These are phyloP conservation scores for Boletus smithii DNA, from an alignment of 1,284 basidiomycete genomes.

Conservation along the genomic window DNA sequence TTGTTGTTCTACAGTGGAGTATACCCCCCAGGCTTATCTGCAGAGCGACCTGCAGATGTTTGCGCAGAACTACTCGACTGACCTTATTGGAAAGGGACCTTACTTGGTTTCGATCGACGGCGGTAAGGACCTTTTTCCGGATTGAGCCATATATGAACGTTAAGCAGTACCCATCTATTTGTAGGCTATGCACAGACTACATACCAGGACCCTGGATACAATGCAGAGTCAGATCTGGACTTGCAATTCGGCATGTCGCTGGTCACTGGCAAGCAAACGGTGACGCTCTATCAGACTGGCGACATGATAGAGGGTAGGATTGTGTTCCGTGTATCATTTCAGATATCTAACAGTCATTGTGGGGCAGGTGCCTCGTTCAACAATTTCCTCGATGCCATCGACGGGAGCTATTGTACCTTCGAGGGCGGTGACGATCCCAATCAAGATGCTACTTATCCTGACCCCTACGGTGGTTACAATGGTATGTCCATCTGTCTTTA, in stretches of 20 bases:
- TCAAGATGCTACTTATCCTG: constrained; percentile 51
- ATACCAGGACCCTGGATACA: constrained; percentile 37
- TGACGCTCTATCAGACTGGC: constrained; percentile 48
- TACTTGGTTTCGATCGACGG: constrained; percentile 21
- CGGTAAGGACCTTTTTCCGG: constrained; percentile 3
- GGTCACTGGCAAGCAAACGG: constrained; percentile 37
- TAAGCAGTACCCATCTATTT: no score
- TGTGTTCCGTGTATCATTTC: no score
- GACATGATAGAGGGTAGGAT: constrained; percentile 38
- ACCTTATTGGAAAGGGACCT: constrained; percentile 12
- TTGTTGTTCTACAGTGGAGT: constrained; percentile 38
- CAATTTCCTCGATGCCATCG: constrained; percentile 46
- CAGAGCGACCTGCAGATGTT: constrained; percentile 43
- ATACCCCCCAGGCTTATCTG: constrained; percentile 35
- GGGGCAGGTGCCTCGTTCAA: constrained; percentile 42
- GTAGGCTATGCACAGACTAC: no score
- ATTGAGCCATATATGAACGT: no score
- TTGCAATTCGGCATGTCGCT: constrained; percentile 49
- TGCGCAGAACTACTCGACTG: constrained; percentile 32
- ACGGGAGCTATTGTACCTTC: constrained; percentile 55
- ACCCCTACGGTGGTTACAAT: constrained; percentile 42
- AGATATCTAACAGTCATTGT: no score
- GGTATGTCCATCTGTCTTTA: constrained; percentile 6
- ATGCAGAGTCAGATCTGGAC: constrained; percentile 55
- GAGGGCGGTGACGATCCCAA: constrained; percentile 56